phyloP scores from a whole-genome alignment of 148 eudicot species.

The Pouteria glomerata region DNA sequence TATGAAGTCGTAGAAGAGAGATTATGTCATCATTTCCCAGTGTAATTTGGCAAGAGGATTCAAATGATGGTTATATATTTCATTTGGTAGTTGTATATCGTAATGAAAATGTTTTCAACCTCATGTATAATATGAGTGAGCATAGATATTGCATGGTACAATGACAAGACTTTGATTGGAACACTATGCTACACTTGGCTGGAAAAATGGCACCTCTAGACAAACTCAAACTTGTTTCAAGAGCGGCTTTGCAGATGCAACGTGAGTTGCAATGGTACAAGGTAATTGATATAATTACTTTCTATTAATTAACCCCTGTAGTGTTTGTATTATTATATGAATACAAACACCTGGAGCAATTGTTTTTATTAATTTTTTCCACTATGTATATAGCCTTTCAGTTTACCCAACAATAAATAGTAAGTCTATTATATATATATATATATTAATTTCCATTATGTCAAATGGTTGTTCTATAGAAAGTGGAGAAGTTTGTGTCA shows the following conservation, averaged over 20 bases:
- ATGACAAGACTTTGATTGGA: background rate
- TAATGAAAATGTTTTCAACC: background rate
- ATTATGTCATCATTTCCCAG: constrained; percentile 10
- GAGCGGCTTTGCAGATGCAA: constrained; percentile 22
- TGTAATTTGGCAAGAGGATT: constrained; percentile 8
- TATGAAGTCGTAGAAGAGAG: constrained; percentile 18
- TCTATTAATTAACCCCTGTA: too few relatives aligned
- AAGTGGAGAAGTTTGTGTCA: constrained; percentile 7
- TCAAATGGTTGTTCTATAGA: background rate
- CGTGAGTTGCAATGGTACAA: constrained; percentile 21
- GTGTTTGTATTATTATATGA: too few relatives aligned
- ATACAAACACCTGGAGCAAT: too few relatives aligned
- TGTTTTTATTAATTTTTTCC: too few relatives aligned
- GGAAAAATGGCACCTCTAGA: constrained; percentile 7
- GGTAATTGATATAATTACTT: too few relatives aligned
- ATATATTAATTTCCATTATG: too few relatives aligned
- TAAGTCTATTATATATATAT: too few relatives aligned
- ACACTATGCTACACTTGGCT: background rate
- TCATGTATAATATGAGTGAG: background rate
- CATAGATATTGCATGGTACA: background rate
- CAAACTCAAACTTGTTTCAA: constrained; percentile 8
- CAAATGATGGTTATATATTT: constrained; percentile 1
- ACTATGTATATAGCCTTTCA: too few relatives aligned
- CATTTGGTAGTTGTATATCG: constrained; percentile 11
- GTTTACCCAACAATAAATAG: too few relatives aligned